Percentiles rank a stretch among this genome's conserved stretches.
These are phyloP conservation scores for Secale cereale DNA, from an alignment of 176 grass and related monocot species.

Conservation along the genomic window DNA sequence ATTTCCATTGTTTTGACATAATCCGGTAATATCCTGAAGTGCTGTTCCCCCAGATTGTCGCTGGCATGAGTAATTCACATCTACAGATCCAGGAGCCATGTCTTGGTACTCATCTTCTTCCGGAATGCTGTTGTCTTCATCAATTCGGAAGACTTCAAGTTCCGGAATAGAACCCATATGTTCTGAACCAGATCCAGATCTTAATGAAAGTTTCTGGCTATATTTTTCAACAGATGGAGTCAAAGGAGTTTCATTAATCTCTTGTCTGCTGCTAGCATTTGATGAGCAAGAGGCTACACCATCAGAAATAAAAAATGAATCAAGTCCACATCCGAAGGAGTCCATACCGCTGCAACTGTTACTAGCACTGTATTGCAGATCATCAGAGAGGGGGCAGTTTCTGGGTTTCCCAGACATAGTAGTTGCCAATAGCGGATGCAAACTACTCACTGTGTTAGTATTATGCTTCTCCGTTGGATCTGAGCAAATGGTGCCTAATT, in stretches of 20 bases:
- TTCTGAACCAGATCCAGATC: slow-evolving; percentile 27
- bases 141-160: slow-evolving; percentile 50
- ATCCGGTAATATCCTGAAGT: slow-evolving; percentile 25
- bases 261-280: slow-evolving; percentile 22
- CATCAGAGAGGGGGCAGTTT: slow-evolving; percentile 40
- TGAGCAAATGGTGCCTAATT: background rate
- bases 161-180: slow-evolving; percentile 33
- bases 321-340: slow-evolving; percentile 35
- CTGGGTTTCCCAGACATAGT: slow-evolving; percentile 43
- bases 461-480: background rate
- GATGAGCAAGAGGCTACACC: background rate
- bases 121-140: slow-evolving; percentile 41
- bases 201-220: slow-evolving; percentile 38
- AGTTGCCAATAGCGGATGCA: background rate
- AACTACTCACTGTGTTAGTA: background rate
- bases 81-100: background rate
- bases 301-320: slow-evolving; percentile 30
- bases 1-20: slow-evolving; percentile 21
- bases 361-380: slow-evolving; percentile 33
- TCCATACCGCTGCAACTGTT: slow-evolving; percentile 19
- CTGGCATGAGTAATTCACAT: slow-evolving; percentile 14
- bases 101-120: slow-evolving; percentile 31
- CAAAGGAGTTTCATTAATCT: slow-evolving; percentile 28
- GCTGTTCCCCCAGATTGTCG: background rate
- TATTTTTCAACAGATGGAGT: slow-evolving; percentile 43